These are phyloP conservation scores for Neofusicoccum laricinum DNA, from an alignment of 2,329 filamentous ascomycete genomes.

Conservation along the genomic window DNA sequence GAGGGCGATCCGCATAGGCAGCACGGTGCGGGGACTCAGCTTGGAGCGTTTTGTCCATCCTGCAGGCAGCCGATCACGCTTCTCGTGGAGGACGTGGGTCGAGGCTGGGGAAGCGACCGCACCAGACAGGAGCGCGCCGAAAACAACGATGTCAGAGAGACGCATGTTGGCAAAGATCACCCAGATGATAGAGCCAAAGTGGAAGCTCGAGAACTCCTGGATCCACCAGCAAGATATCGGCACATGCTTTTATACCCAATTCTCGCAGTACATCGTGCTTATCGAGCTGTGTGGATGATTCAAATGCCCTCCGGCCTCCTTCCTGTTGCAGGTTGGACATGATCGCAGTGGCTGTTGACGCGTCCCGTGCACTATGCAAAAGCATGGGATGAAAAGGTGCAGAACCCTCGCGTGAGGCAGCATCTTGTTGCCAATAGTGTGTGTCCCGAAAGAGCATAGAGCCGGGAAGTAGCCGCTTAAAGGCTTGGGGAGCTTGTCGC, in stretches of 20 bases:
- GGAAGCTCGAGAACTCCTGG: background rate
- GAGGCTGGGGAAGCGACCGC: background rate
- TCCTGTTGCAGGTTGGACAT: background rate
- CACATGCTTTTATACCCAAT: background rate
- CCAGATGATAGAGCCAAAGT: background rate
- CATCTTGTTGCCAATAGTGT: background rate
- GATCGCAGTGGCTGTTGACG: background rate
- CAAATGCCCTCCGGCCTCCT: background rate
- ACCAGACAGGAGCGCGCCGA: background rate
- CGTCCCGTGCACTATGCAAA: background rate
- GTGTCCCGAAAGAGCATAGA: background rate
- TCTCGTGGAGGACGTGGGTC: background rate
- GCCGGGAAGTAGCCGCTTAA: background rate
- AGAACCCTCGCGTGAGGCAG: background rate
- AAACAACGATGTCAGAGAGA: background rate
- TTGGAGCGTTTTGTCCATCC: background rate
- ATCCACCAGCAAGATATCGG: background rate
- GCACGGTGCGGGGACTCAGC: conserved; percentile 19
- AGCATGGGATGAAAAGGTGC: background rate
- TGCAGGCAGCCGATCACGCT: background rate
- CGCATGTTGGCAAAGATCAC: background rate
- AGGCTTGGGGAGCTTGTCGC: background rate
- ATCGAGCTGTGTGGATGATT: background rate
- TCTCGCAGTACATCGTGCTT: background rate
- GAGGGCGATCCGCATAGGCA: conserved; percentile 36